Percentiles rank a stretch among this genome's conserved stretches.
These are phyloP conservation scores for Lanmaoa pseudosensibilis DNA, from an alignment of 768 basidiomycete genomes.

Conservation along the genomic window DNA sequence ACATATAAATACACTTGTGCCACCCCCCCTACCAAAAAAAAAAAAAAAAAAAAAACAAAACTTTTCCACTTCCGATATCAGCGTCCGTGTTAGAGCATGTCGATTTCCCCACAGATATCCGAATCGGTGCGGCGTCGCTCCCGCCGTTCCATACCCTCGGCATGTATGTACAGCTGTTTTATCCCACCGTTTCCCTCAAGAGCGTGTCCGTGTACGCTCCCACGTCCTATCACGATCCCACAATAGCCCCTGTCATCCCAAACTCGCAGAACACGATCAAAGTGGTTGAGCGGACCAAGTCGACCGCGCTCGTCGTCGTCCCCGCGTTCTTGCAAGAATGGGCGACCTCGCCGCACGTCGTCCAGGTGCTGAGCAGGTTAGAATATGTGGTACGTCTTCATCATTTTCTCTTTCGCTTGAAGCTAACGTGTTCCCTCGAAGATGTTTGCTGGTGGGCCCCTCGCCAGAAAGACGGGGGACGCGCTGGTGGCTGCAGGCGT, in stretches of 20 bases:
- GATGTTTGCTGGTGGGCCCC: slow-evolving; percentile 38
- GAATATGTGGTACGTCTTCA: slow-evolving; percentile 20
- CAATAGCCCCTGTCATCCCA: slow-evolving; percentile 19
- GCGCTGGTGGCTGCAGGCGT: slow-evolving; percentile 37
- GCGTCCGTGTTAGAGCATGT: slow-evolving; percentile 8
- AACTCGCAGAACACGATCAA: slow-evolving; percentile 26
- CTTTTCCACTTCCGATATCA: too few species aligned
- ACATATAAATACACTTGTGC: too few species aligned
- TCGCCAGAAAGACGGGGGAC: slow-evolving; percentile 39
- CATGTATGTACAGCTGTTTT: slow-evolving; percentile 15
- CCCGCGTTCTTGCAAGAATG: slow-evolving; percentile 28
- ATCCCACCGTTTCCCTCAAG: slow-evolving; percentile 13
- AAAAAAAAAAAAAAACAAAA: too few species aligned
- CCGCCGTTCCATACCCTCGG: slow-evolving; percentile 27
- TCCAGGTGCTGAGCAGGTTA: slow-evolving; percentile 19
- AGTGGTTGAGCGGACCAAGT: slow-evolving; percentile 10
- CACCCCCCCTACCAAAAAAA: too few species aligned
- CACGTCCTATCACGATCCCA: slow-evolving; percentile 13
- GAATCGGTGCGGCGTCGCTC: slow-evolving; percentile 12
- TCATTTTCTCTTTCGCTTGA: too few species aligned
- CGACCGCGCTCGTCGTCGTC: slow-evolving; percentile 16
- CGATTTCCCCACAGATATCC: slow-evolving; percentile 1
- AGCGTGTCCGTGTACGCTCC: slow-evolving; percentile 21
- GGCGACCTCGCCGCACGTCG: slow-evolving; percentile 15
- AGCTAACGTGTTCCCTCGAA: slow-evolving; percentile 6